A percentile compares a stretch with the other conserved stretches of the same genome.
phyloP scores from a whole-genome alignment of 441 rosid species.

The Mallotus japonicus region DNA sequence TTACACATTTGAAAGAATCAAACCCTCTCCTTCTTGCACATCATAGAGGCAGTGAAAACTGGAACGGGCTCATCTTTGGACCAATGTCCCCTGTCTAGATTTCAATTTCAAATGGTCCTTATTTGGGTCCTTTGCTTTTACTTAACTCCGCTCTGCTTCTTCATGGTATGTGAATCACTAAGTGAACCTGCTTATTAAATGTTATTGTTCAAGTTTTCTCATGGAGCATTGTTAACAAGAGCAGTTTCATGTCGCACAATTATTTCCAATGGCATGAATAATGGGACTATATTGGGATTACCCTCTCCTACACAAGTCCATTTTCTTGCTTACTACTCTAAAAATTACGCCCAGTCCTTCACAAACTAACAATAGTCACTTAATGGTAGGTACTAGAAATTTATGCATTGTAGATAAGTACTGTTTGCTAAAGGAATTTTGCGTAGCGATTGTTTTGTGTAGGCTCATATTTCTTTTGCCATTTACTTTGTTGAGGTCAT shows the following conservation, averaged over 20 bases:
- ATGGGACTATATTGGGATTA: conserved; percentile 32
- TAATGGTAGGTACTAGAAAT: conserved; percentile 26
- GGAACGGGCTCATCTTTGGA: too few species aligned
- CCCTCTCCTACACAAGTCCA: conserved; percentile 35
- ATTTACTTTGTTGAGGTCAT: too few species aligned
- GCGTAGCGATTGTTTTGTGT: too few species aligned
- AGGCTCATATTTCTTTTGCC: neutral
- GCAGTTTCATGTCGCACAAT: conserved; percentile 26
- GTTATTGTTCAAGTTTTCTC: conserved; percentile 20
- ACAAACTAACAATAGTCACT: conserved; percentile 26
- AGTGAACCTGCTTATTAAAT: conserved; percentile 16
- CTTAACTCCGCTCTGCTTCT: conserved; percentile 24
- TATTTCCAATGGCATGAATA: conserved; percentile 30
- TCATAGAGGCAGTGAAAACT: too few species aligned
- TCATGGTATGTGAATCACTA: conserved; percentile 39
- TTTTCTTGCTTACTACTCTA: conserved; percentile 25
- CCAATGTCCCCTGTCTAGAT: too few species aligned
- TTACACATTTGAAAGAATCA: too few species aligned
- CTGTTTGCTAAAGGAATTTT: too few species aligned
- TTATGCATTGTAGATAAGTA: too few species aligned
- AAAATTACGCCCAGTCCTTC: conserved; percentile 24
- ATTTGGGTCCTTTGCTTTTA: conserved; percentile 25
- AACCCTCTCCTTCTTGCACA: too few species aligned
- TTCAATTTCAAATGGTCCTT: conserved; percentile 11
- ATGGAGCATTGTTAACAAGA: conserved; percentile 33